Percentiles rank a stretch among this genome's conserved stretches.
These are phyloP conservation scores for Vaccinium vitisidaea DNA, from an alignment of 148 eudicot genomes.

Conservation along the genomic window DNA sequence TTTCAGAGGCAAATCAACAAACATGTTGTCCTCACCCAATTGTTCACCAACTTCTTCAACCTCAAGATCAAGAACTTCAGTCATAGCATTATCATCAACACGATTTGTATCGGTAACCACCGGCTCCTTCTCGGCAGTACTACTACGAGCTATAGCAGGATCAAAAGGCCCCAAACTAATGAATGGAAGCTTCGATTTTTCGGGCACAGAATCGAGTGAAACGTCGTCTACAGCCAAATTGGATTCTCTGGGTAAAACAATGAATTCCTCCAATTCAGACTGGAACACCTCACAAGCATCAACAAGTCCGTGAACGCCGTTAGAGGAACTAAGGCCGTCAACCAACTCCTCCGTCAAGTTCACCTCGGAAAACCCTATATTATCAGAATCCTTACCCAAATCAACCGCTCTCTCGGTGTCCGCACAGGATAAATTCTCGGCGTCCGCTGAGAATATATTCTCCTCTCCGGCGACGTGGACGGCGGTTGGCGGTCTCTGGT, in stretches of 20 bases:
- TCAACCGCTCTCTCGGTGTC: conserved; percentile 2
- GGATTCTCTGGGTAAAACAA: conserved; percentile 14
- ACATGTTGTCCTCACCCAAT: conserved; percentile 16
- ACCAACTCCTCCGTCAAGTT: conserved; percentile 1
- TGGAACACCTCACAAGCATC: conserved; percentile 7
- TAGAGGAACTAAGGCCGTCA: not conserved
- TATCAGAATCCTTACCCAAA: conserved; percentile 17
- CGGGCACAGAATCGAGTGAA: not conserved
- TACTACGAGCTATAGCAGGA: not conserved
- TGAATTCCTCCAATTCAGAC: conserved; percentile 1
- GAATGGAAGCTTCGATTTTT: conserved; percentile 8
- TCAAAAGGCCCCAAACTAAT: not conserved
- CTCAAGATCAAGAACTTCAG: conserved; percentile 16
- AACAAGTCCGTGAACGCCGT: not conserved
- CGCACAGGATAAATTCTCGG: not conserved
- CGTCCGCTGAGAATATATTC: not conserved
- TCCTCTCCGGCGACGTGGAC: not conserved
- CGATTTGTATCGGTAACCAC: not conserved
- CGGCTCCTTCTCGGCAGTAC: not conserved
- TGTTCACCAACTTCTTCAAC: not conserved
- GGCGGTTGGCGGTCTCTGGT: conserved; percentile 11
- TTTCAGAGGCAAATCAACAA: conserved; percentile 13
- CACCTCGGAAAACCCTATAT: conserved; percentile 33
- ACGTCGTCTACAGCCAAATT: not conserved
- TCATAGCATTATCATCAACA: not conserved